Conservation (phyloP, 2,329 filamentous ascomycete genomes). For the Alternaria arbusti region DNA sequence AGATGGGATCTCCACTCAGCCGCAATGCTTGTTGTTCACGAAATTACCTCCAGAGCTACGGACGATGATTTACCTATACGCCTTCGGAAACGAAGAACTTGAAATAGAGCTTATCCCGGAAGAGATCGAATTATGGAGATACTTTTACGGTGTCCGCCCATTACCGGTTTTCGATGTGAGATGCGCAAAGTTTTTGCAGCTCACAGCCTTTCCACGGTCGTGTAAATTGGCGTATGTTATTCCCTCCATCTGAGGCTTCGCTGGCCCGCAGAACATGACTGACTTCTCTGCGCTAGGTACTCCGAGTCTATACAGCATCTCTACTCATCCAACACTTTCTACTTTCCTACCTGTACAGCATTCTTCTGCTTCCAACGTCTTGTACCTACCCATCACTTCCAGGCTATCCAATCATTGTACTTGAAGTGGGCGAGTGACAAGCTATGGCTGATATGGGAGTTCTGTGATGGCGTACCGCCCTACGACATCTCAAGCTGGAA, state of each 20-base stretch:
- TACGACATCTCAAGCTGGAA: neutral
- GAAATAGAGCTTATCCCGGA: neutral
- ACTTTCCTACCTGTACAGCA: neutral
- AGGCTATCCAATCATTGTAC: neutral
- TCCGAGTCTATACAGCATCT: neutral
- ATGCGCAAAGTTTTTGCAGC: neutral
- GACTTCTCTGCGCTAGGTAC: neutral
- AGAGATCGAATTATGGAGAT: neutral
- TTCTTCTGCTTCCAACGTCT: neutral
- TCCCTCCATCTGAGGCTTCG: neutral
- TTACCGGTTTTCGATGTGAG: neutral
- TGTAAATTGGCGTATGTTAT: neutral
- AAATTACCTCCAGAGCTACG: neutral
- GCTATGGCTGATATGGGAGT: no score
- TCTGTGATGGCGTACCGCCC: neutral
- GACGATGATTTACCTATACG: neutral
- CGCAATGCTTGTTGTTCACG: neutral
- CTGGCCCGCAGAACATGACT: neutral
- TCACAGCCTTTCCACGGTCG: neutral
- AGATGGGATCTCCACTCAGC: neutral
- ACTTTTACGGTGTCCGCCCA: no score
- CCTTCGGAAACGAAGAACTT: neutral
- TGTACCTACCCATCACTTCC: neutral
- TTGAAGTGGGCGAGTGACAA: neutral
- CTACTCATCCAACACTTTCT: neutral